Evolutionary conservation across 1,139 yeast species (phyloP), one percentile per base, ranked within the genome.

Genomic region (Chernovozyma sophiae-reginae): DNA sequence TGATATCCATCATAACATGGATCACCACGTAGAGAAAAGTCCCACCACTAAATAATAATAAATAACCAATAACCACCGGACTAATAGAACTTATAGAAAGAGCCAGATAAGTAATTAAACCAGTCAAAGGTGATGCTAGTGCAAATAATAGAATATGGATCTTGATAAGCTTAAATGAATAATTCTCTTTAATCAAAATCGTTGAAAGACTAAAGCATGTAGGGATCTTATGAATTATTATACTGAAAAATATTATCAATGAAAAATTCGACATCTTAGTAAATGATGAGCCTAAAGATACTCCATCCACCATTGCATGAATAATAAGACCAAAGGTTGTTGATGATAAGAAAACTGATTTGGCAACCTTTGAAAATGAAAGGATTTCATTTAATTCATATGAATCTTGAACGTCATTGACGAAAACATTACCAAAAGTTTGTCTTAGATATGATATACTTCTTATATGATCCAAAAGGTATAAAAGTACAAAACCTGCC

Each of bases 231-330:
- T 84, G 95, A 23, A 83, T 55, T 41, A 84, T 68, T 16, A 85
- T 74, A 14, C 86, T 82, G 7, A 74, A 39, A 45, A 76, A 75
- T 43, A 81, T 69, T 15, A 79, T 49, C n/a, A 75, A 46, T 31
- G 72, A 72, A 24, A 83, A 56, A 2, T 74, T 58, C 3, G 68
- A 51, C 40, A 68, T 63, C 2, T 77, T 54, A 24, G 74, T 61
- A 32, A 77, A 68, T 1, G 85, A 68, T 0, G 86, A 75, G 0
- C 90, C 89, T 32, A 84, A 62, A 0, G 89, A 80, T n/a, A 84
- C 64, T 2, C 95, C 95, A 49, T 84, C 95, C 1, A 86, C 77
- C 4, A 78, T 49, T 0, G 86, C 78, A 51, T 84, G 95, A 19
- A 84, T 65, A 0, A 81, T 54, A 15, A 84, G 64, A 0, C 90